Base-by-base conservation (phyloP, 257 asterid species). In the Perilla frutescens region DNA sequence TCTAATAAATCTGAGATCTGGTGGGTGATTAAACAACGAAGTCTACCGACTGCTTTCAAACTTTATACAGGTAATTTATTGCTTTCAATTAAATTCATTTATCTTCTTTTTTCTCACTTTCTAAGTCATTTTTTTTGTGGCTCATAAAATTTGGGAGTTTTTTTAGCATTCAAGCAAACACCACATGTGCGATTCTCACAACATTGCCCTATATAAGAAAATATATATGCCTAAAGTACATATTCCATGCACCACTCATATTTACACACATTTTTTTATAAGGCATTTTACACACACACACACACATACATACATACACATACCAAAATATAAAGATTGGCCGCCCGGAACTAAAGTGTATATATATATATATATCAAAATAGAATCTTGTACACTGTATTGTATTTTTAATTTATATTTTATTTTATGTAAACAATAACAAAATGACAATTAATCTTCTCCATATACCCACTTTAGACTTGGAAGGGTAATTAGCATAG, bases 1-100 rank as follows among this genome's bases (percentile, higher is more conserved):
- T 66, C 58, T 6, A 90, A 90, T 77, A 92, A 92, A 83, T 92
- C 98, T 44, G 94, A 90, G 80, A 89, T 92, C 77, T 88, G 96
- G 96, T 92, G 96, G 96, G 96, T 74, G 60, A 77, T 90, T 62
- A 92, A 92, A 86, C 98, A 88, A 83, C 90, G 98, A 84, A 87
- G 83, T 61, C 77, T 92, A 51, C 98, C 98, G 0, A 87, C 94
- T 73, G 94, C 96, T 73, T 92, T 90, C 89, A 92, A 87, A 87
- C 96, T 92, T 77, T 92, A 84, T 49, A 90, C 98, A 87, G 98
- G 98, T 64, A 64, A 44, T 48, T 34, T 34, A 34, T 68, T 56
- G 7, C 57, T 68, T 57, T 67, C n/a, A n/a, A n/a, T n/a, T n/a
- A n/a, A n/a, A n/a, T n/a, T n/a, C 29, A 7, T 40, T 60, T 74